phyloP scores from a whole-genome alignment of 768 basidiomycete genomes.

The Suillus sp. region DNA sequence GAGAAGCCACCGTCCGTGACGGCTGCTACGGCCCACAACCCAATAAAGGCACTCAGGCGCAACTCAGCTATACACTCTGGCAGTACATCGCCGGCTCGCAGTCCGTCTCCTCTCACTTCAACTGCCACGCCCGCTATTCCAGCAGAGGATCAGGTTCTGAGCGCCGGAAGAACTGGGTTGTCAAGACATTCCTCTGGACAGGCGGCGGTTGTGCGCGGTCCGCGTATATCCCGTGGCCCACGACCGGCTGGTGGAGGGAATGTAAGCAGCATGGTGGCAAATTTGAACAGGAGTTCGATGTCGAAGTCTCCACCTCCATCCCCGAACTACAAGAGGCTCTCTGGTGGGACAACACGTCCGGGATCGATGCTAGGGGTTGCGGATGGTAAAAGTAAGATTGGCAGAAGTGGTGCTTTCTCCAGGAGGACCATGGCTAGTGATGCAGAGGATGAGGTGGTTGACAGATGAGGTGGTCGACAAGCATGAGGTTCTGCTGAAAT shows the following conservation, averaged over 20 bases:
- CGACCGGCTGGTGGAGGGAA: constrained; percentile 42
- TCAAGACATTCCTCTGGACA: constrained; percentile 50
- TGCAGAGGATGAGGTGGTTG: constrained; percentile 73
- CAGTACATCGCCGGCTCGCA: constrained; percentile 44
- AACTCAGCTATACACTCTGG: constrained; percentile 37
- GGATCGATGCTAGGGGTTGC: constrained; percentile 17
- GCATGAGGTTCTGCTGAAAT: constrained; percentile 8
- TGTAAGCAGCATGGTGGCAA: constrained; percentile 60
- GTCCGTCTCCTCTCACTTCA: constrained; percentile 44
- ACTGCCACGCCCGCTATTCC: constrained; percentile 28
- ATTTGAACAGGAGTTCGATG: constrained; percentile 50
- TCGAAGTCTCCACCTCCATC: constrained; percentile 43
- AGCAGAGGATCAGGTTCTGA: constrained; percentile 37
- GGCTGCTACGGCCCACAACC: constrained; percentile 54
- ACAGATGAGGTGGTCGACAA: constrained; percentile 59
- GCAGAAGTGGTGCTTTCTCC: constrained; percentile 55
- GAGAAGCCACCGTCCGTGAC: constrained; percentile 38
- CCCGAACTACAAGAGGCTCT: constrained; percentile 47
- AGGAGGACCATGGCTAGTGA: constrained; percentile 83
- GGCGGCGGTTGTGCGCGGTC: constrained; percentile 43
- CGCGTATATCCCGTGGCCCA: constrained; percentile 51
- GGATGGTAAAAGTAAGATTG: constrained; percentile 17
- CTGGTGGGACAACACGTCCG: constrained; percentile 33
- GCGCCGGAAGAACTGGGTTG: constrained; percentile 37
- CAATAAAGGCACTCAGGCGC: constrained; percentile 43